These are phyloP conservation scores for Saturnispora besseyi DNA, from an alignment of 805 yeast species.

Conservation along the genomic window DNA sequence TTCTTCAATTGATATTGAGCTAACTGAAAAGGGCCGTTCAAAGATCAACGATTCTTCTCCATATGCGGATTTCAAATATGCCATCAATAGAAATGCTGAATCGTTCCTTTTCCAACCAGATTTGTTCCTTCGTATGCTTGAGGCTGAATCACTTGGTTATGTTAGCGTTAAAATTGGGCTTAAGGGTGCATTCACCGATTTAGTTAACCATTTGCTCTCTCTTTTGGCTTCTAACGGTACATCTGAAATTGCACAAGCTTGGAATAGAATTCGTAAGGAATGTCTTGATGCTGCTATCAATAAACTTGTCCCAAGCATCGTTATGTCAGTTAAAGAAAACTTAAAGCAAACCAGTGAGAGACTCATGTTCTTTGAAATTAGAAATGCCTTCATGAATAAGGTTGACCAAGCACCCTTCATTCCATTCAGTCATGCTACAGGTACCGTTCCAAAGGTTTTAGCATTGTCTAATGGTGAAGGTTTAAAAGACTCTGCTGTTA, in stretches of 20 bases:
- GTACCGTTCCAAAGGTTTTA: slow-evolving; percentile 78
- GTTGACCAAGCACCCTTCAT: slow-evolving; percentile 91
- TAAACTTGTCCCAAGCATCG: slow-evolving; percentile 55
- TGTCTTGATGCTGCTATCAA: slow-evolving; percentile 62
- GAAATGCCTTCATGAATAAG: slow-evolving; percentile 58
- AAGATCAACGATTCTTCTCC: slow-evolving; percentile 75
- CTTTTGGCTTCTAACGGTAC: slow-evolving; percentile 69
- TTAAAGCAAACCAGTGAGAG: slow-evolving; percentile 70
- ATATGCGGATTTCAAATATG: slow-evolving; percentile 86
- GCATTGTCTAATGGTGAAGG: slow-evolving; percentile 85
- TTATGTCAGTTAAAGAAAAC: slow-evolving; percentile 74
- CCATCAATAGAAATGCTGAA: slow-evolving; percentile 68
- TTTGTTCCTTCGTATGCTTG: slow-evolving; percentile 76
- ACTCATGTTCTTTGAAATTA: slow-evolving; percentile 55
- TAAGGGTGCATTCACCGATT: slow-evolving; percentile 36
- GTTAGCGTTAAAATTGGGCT: slow-evolving; percentile 54
- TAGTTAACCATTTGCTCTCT: slow-evolving; percentile 40
- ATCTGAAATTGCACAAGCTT: slow-evolving; percentile 62
- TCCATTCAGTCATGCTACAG: slow-evolving; percentile 67
- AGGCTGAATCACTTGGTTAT: slow-evolving; percentile 77
- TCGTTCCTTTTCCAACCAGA: slow-evolving; percentile 73
- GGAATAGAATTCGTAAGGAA: slow-evolving; percentile 70
- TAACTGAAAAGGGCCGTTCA: slow-evolving; percentile 76
- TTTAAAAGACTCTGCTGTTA: slow-evolving; percentile 73
- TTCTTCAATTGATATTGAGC: slow-evolving; percentile 60